Evolutionary conservation across 208 protist genomes (phyloP).

Genomic region (Trypanosoma caninum): DNA sequence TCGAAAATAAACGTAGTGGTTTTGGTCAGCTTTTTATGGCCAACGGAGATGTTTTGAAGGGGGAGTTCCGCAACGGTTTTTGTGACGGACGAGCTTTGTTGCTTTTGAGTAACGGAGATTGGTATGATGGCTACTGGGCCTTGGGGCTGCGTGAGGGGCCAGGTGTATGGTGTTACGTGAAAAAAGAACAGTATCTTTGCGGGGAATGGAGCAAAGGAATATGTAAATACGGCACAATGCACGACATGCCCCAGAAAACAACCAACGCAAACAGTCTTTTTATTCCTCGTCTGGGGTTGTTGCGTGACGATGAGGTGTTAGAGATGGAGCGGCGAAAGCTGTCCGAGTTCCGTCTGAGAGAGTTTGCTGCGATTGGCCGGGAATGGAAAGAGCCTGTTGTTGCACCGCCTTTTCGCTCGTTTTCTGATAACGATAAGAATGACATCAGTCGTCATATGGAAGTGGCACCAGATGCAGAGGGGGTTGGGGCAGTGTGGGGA

Average conservation of each 20-base stretch:
- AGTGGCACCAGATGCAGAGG: not conserved
- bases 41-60: constrained; percentile 83
- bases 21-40: constrained; percentile 74
- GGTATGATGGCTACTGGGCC: constrained; percentile 88
- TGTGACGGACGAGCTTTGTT: constrained; percentile 81
- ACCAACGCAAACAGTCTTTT: constrained; percentile 49
- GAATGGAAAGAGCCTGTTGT: constrained; percentile 52
- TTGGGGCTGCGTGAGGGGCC: constrained; percentile 79
- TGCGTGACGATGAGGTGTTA: constrained; percentile 65
- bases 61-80: constrained; percentile 62
- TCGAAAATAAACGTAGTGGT: constrained; percentile 55
- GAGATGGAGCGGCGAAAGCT: constrained; percentile 56
- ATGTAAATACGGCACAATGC: constrained; percentile 67
- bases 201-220: constrained; percentile 86
- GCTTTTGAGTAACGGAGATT: constrained; percentile 55
- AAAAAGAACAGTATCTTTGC: constrained; percentile 59
- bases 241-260: constrained; percentile 71
- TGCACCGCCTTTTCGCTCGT: constrained; percentile 18
- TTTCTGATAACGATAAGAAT: not conserved
- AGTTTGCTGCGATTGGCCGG: constrained; percentile 44
- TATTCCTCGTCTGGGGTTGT: constrained; percentile 72
- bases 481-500: not conserved
- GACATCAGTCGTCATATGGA: not conserved
- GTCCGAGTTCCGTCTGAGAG: constrained; percentile 49
- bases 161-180: constrained; percentile 82